phyloP scores from a whole-genome alignment of 1,284 basidiomycete species.

The Ceratobasidium sp. region DNA sequence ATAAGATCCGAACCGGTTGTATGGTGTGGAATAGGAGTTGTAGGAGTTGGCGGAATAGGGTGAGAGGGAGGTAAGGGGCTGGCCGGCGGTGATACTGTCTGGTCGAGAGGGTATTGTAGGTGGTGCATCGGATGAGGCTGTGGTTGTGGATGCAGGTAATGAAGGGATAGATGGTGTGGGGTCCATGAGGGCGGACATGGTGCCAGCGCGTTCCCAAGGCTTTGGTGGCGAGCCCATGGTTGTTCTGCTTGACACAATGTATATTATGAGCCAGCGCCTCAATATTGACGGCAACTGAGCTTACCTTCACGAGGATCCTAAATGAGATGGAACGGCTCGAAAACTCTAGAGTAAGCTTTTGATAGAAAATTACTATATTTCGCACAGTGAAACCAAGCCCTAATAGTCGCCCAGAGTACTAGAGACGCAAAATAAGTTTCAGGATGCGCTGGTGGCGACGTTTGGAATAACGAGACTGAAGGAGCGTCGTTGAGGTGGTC shows the following conservation, averaged over 20 bases:
- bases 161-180: slow-evolving; percentile 52
- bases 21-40: slow-evolving; percentile 62
- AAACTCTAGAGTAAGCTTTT: neutral
- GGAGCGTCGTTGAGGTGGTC: slow-evolving; percentile 31
- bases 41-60: slow-evolving; percentile 57
- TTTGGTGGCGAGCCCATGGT: slow-evolving; percentile 84
- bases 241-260: neutral
- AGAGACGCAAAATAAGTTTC: neutral
- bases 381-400: neutral
- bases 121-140: slow-evolving; percentile 51
- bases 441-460: neutral
- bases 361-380: neutral
- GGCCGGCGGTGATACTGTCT: slow-evolving; percentile 58
- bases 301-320: neutral
- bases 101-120: slow-evolving; percentile 66
- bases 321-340: neutral
- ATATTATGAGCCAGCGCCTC: neutral
- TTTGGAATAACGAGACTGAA: slow-evolving; percentile 6
- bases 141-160: slow-evolving; percentile 52
- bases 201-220: slow-evolving; percentile 80
- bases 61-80: slow-evolving; percentile 57
- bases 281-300: neutral
- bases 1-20: slow-evolving; percentile 64
- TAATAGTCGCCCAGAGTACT: neutral
- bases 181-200: slow-evolving; percentile 56